Evolutionary conservation across 805 yeast genomes (phyloP).

Genomic region (Clavispora carvajalis): DNA sequence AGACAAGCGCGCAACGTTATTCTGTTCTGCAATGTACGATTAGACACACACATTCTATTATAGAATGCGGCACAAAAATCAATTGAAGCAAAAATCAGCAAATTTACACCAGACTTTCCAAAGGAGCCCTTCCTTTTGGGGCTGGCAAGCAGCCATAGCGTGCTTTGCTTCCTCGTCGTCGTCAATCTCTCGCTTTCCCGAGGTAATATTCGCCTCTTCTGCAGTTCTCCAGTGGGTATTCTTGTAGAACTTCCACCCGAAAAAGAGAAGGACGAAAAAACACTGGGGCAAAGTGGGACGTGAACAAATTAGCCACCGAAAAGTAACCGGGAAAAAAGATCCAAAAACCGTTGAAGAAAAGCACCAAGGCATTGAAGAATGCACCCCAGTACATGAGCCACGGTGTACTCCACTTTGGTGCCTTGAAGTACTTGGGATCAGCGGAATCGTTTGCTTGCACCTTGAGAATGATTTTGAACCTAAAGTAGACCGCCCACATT

Average conservation of each 20-base stretch:
- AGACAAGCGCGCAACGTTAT: not conserved
- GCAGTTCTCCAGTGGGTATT: slow-evolving; percentile 43
- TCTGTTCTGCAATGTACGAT: not conserved
- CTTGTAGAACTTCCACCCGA: slow-evolving; percentile 49
- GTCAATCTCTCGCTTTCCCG: slow-evolving; percentile 55
- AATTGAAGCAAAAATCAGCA: slow-evolving; percentile 20
- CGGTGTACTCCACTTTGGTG: slow-evolving; percentile 10
- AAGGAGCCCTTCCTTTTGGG: slow-evolving; percentile 18
- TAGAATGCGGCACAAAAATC: not conserved
- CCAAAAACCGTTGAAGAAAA: slow-evolving; percentile 40
- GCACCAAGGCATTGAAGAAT: slow-evolving; percentile 19
- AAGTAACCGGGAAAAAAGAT: slow-evolving; percentile 34
- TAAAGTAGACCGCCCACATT: slow-evolving; percentile 51
- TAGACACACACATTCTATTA: not conserved
- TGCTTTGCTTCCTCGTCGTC: slow-evolving; percentile 45
- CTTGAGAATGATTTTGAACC: slow-evolving; percentile 23
- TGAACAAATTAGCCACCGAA: slow-evolving; percentile 29
- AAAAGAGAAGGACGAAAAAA: slow-evolving; percentile 45
- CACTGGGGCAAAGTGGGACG: slow-evolving; percentile 35
- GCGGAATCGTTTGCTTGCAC: slow-evolving; percentile 34
- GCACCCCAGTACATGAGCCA: slow-evolving; percentile 15
- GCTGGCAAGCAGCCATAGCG: slow-evolving; percentile 15
- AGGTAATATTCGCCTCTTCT: slow-evolving; percentile 46
- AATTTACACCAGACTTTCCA: slow-evolving; percentile 18
- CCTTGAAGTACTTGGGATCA: slow-evolving; percentile 12